Conservation (phyloP, 257 asterid species). For the Jacaranda copaia region DNA sequence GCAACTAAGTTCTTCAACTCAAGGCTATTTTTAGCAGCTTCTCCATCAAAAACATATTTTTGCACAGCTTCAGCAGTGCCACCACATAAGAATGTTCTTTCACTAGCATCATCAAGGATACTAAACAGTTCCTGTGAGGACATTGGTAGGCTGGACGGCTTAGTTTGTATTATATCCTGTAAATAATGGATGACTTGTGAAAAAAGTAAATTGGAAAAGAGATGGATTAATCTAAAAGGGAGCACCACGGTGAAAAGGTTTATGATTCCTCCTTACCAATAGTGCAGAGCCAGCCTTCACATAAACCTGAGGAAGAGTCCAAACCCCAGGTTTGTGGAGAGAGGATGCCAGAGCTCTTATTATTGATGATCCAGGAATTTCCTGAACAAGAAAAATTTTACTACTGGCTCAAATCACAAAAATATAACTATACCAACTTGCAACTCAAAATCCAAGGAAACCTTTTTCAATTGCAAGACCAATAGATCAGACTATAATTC, state of each 20-base stretch:
- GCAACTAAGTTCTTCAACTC: conserved; percentile 76
- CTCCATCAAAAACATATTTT: conserved; percentile 67
- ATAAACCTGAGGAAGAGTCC: conserved; percentile 68
- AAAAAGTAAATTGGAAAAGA: neutral
- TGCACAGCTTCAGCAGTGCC: conserved; percentile 74
- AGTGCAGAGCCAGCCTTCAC: conserved; percentile 69
- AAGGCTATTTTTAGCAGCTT: conserved; percentile 55
- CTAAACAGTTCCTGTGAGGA: conserved; percentile 64
- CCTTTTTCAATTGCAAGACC: neutral
- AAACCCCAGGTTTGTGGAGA: conserved; percentile 58
- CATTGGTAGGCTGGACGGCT: conserved; percentile 59
- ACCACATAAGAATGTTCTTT: conserved; percentile 76
- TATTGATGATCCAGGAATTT: conserved; percentile 62
- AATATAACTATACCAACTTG: neutral
- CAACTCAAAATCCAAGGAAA: neutral
- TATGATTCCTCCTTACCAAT: conserved; percentile 51
- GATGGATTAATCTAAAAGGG: neutral
- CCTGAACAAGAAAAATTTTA: conserved; percentile 40
- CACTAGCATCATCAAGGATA: conserved; percentile 80
- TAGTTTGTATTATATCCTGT: conserved; percentile 69
- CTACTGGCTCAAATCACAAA: conserved; percentile 21
- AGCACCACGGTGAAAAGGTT: conserved; percentile 15
- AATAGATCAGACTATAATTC: neutral
- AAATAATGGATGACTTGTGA: conserved; percentile 23
- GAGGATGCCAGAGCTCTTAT: conserved; percentile 54